Conservation (phyloP, 1,284 basidiomycete species). For the Lignosus rhinocerotis region DNA sequence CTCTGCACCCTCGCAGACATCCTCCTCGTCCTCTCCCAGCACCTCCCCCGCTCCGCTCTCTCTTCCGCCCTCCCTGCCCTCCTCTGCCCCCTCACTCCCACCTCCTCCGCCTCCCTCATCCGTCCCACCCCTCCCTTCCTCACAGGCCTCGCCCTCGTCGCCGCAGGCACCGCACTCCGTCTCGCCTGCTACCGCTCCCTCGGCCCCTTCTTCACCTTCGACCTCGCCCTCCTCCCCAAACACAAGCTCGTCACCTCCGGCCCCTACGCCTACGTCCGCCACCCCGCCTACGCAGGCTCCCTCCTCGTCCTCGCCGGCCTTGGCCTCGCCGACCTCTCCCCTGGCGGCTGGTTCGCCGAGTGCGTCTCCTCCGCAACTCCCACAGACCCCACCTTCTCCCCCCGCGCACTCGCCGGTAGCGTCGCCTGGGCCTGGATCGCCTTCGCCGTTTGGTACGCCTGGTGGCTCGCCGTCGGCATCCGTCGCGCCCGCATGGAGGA, state of each 20-base stretch:
- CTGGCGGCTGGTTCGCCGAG: conserved; percentile 54
- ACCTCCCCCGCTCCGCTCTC: conserved; percentile 32
- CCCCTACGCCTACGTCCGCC: conserved; percentile 52
- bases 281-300: conserved; percentile 33
- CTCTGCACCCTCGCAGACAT: conserved; percentile 50
- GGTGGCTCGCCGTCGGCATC: conserved; percentile 50
- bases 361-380: conserved; percentile 38
- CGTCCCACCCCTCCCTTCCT: conserved; percentile 48
- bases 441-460: conserved; percentile 52
- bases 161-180: conserved; percentile 45
- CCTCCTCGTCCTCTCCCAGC: conserved; percentile 43
- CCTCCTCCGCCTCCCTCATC: conserved; percentile 35
- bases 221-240: conserved; percentile 55
- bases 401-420: background rate
- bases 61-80: conserved; percentile 24
- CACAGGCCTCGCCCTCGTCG: conserved; percentile 48
- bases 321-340: conserved; percentile 50
- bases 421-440: conserved; percentile 33
- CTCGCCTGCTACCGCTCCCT: conserved; percentile 41
- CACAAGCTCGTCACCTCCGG: conserved; percentile 57
- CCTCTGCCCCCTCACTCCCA: conserved; percentile 25
- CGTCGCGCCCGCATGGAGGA: conserved; percentile 56
- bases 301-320: conserved; percentile 48
- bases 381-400: conserved; percentile 11
- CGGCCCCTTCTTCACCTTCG: conserved; percentile 62